Evolutionary conservation across 2,329 filamentous ascomycete genomes (phyloP).

Genomic region (Botryotinia calthae): DNA sequence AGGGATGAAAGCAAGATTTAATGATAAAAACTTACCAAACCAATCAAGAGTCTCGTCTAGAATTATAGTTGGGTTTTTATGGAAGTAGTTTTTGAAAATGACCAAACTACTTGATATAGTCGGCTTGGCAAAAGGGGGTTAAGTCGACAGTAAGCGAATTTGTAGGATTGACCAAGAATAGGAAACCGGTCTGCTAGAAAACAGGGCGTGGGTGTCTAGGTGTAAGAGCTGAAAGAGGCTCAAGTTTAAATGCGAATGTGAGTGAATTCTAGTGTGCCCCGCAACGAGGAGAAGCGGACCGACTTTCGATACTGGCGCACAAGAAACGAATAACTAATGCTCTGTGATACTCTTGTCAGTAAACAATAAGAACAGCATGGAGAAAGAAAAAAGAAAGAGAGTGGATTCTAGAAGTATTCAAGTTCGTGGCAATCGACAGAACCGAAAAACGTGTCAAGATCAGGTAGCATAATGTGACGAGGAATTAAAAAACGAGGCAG

Average conservation of each 20-base stretch:
- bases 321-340: slow-evolving; percentile 8
- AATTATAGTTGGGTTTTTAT: not conserved
- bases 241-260: slow-evolving; percentile 9
- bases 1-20: not conserved
- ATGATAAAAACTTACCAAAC: not conserved
- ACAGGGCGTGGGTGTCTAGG: slow-evolving; percentile 2
- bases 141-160: slow-evolving; percentile 16
- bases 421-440: not conserved
- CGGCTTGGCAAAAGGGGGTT: slow-evolving; percentile 1
- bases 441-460: not conserved
- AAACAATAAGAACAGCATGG: not conserved
- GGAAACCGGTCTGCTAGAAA: not conserved
- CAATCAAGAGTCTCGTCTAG: not conserved
- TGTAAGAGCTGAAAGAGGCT: slow-evolving; percentile 4
- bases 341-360: not conserved
- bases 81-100: not conserved
- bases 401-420: not conserved
- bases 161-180: not conserved
- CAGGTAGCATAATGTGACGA: not conserved
- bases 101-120: not conserved
- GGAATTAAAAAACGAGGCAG: not conserved
- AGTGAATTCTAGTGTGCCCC: slow-evolving; percentile 9
- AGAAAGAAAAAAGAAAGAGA: not conserved
- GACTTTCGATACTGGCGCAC: slow-evolving; percentile 9
- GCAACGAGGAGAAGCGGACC: slow-evolving; percentile 1